Evolutionary conservation across 2,329 filamentous ascomycete genomes (phyloP).

Genomic region (Penicillium vulpinum): DNA sequence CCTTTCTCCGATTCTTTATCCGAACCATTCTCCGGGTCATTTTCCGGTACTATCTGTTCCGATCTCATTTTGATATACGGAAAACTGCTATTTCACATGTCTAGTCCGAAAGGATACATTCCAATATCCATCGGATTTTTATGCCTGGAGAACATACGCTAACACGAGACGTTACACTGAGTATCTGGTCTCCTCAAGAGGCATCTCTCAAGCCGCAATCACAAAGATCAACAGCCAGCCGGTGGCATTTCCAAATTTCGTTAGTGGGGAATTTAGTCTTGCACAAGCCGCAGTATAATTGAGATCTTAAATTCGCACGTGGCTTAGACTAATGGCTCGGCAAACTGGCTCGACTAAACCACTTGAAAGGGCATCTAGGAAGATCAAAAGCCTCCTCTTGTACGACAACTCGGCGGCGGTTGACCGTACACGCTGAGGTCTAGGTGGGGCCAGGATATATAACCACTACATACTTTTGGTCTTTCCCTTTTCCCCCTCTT

Average conservation of each 20-base stretch:
- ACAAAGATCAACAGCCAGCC: conserved; percentile 45
- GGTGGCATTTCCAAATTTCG: conserved; percentile 50
- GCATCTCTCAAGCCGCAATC: conserved; percentile 24
- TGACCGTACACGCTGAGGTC: conserved; percentile 25
- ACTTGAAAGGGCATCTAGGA: conserved; percentile 31
- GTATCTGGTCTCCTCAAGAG: background rate
- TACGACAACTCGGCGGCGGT: conserved; percentile 15
- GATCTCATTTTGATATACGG: no score
- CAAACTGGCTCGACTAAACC: conserved; percentile 40
- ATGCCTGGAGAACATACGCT: background rate
- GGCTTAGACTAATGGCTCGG: conserved; percentile 47
- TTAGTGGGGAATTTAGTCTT: conserved; percentile 48
- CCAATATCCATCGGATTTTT: background rate
- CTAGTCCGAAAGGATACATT: background rate
- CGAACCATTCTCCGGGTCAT: background rate
- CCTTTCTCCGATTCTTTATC: conserved; percentile 2
- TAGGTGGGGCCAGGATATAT: conserved; percentile 8
- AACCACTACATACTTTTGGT: conserved; percentile 25
- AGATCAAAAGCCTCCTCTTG: background rate
- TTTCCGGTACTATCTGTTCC: background rate
- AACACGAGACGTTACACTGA: background rate
- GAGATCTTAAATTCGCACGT: conserved; percentile 41
- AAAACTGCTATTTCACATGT: background rate
- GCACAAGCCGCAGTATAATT: conserved; percentile 48
- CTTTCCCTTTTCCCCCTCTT: conserved; percentile 45